These are phyloP conservation scores for Rhizopus delemar DNA, from an alignment of 371 early-diverging fungal species.

Conservation along the genomic window DNA sequence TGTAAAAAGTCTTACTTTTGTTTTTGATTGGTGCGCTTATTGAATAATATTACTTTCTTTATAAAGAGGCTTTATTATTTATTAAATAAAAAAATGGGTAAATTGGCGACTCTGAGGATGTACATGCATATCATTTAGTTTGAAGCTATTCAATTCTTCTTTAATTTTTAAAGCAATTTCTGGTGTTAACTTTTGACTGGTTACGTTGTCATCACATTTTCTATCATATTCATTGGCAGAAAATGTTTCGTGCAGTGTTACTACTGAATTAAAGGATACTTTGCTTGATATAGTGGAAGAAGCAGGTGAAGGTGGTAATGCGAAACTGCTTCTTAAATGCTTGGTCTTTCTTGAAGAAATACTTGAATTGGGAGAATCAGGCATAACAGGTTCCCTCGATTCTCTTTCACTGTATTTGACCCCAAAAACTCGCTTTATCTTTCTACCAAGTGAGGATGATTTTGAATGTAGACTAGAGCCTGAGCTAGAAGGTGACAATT, in stretches of 20 bases:
- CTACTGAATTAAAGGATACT: constrained; percentile 20
- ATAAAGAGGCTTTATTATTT: no score
- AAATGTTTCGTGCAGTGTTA: constrained; percentile 56
- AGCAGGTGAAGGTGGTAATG: constrained; percentile 19
- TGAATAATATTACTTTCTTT: not conserved
- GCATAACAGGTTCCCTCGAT: constrained; percentile 2
- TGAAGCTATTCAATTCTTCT: constrained; percentile 75
- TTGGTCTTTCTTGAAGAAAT: constrained; percentile 10
- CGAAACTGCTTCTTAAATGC: not conserved
- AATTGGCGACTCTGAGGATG: constrained; percentile 70
- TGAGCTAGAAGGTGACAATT: constrained; percentile 19
- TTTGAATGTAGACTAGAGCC: constrained; percentile 11
- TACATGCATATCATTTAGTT: constrained; percentile 73
- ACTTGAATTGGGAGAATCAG: constrained; percentile 23
- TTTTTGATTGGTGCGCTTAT: not conserved
- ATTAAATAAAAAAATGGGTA: constrained; percentile 73
- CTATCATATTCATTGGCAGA: constrained; percentile 70
- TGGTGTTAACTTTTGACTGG: constrained; percentile 64
- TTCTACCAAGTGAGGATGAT: constrained; percentile 20
- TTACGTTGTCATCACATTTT: constrained; percentile 60
- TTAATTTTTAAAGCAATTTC: constrained; percentile 70
- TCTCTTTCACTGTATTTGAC: constrained; percentile 9
- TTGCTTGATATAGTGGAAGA: constrained; percentile 21
- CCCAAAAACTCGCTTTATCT: constrained; percentile 25
- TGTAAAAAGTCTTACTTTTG: constrained; percentile 4